Percentiles rank a stretch among this genome's conserved stretches.
Conservation (phyloP, 352 stramenopile species). For the Halophytophthora batemanensis region DNA sequence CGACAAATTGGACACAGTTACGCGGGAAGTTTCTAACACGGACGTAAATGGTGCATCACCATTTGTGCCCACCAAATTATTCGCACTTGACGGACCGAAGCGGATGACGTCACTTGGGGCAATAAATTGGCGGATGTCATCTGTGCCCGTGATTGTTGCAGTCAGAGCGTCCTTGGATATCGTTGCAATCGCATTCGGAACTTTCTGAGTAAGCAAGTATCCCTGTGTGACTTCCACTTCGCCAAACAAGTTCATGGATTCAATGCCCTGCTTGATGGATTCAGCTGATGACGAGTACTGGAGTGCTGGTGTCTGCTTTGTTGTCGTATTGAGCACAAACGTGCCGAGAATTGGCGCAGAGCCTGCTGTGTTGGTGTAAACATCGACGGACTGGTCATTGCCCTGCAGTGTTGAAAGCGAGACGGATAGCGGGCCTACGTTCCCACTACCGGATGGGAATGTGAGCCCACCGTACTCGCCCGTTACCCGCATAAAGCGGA, state of each 20-base stretch:
- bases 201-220: slow-evolving; percentile 49
- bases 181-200: slow-evolving; percentile 49
- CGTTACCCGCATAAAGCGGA: slow-evolving; percentile 72
- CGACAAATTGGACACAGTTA: slow-evolving; percentile 38
- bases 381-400: slow-evolving; percentile 43
- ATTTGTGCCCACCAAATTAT: slow-evolving; percentile 56
- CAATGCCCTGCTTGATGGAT: slow-evolving; percentile 66
- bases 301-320: slow-evolving; percentile 42
- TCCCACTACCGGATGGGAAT: slow-evolving; percentile 77
- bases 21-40: slow-evolving; percentile 41
- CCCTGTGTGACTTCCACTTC: slow-evolving; percentile 63
- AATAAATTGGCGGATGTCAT: slow-evolving; percentile 65
- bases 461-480: slow-evolving; percentile 69
- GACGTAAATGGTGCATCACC: slow-evolving; percentile 61
- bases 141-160: slow-evolving; percentile 44
- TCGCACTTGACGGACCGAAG: slow-evolving; percentile 38
- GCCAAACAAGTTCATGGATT: slow-evolving; percentile 73
- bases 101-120: slow-evolving; percentile 63
- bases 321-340: slow-evolving; percentile 46
- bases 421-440: slow-evolving; percentile 54
- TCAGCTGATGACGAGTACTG: slow-evolving; percentile 56
- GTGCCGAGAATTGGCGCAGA: slow-evolving; percentile 45
- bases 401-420: slow-evolving; percentile 35
- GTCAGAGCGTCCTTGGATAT: slow-evolving; percentile 47
- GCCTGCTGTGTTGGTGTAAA: slow-evolving; percentile 49